These are phyloP conservation scores for Aspergillus chevalieri DNA, from an alignment of 2,329 filamentous ascomycete species.

Conservation along the genomic window DNA sequence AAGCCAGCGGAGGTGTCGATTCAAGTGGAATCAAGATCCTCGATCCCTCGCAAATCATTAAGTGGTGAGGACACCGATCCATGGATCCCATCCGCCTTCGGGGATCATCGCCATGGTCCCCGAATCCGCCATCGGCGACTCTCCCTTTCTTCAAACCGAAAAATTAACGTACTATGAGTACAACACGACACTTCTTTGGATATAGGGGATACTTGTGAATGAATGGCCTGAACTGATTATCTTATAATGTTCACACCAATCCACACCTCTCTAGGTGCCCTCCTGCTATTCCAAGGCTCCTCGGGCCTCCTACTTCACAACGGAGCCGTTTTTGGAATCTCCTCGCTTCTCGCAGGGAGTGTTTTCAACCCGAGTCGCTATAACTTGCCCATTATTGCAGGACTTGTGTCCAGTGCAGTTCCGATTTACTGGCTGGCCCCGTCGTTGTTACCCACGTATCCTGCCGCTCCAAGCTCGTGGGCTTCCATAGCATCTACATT, in stretches of 20 bases:
- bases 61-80: too few species aligned
- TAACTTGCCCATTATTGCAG: conserved; percentile 41
- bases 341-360: conserved; percentile 40
- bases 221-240: not conserved
- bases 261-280: conserved; percentile 46
- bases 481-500: conserved; percentile 33
- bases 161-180: not conserved
- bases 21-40: not conserved
- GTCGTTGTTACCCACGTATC: conserved; percentile 41
- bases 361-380: conserved; percentile 37
- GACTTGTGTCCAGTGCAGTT: conserved; percentile 41
- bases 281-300: conserved; percentile 47
- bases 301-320: conserved; percentile 47
- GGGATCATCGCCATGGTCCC: not conserved
- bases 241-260: conserved; percentile 48
- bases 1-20: too few species aligned
- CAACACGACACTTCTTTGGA: not conserved
- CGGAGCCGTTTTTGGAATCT: conserved; percentile 47
- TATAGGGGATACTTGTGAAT: not conserved
- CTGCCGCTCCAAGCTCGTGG: conserved; percentile 28
- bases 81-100: not conserved
- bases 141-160: too few species aligned
- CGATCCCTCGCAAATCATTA: too few species aligned
- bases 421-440: conserved; percentile 40
- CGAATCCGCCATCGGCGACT: not conserved